These are phyloP conservation scores for Tylopilus felleus DNA, from an alignment of 768 basidiomycete species.

Conservation along the genomic window DNA sequence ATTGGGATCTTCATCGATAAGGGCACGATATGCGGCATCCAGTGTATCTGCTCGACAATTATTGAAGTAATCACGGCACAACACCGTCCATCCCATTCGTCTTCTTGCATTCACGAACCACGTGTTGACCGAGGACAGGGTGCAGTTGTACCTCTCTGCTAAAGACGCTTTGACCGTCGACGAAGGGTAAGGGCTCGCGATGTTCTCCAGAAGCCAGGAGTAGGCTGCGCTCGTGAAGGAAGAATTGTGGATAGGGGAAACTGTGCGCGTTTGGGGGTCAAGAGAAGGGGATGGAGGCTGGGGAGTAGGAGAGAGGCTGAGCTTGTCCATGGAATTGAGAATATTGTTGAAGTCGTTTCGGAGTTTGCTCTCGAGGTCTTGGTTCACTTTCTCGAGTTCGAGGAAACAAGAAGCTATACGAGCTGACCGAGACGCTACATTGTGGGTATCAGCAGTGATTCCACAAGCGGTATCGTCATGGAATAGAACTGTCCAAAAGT, in stretches of 20 bases:
- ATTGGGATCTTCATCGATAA: constrained; percentile 16
- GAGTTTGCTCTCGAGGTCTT: not conserved
- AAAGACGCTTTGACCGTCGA: constrained; percentile 27
- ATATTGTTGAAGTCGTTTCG: not conserved
- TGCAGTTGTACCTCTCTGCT: constrained; percentile 17
- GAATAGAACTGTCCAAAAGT: not conserved
- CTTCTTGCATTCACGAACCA: constrained; percentile 49
- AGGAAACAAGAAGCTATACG: not conserved
- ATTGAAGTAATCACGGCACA: constrained; percentile 30
- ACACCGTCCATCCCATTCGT: constrained; percentile 49
- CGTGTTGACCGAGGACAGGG: constrained; percentile 33
- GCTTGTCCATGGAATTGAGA: not conserved
- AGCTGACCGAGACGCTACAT: not conserved
- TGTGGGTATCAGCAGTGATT: not conserved
- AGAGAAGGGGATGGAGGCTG: not conserved
- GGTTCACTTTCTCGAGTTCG: not conserved
- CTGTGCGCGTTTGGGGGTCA: not conserved
- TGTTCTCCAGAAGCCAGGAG: constrained; percentile 42
- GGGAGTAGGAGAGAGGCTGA: not conserved
- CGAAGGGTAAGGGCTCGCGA: constrained; percentile 51
- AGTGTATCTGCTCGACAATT: constrained; percentile 22
- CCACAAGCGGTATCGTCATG: not conserved
- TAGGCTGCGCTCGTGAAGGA: constrained; percentile 20
- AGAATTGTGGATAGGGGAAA: not conserved
- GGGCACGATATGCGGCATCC: constrained; percentile 23